Percentiles rank a stretch among this genome's conserved stretches.
Conservation (phyloP, 2,329 filamentous ascomycete species). For the Phaeosphaeriaceae sp. region DNA sequence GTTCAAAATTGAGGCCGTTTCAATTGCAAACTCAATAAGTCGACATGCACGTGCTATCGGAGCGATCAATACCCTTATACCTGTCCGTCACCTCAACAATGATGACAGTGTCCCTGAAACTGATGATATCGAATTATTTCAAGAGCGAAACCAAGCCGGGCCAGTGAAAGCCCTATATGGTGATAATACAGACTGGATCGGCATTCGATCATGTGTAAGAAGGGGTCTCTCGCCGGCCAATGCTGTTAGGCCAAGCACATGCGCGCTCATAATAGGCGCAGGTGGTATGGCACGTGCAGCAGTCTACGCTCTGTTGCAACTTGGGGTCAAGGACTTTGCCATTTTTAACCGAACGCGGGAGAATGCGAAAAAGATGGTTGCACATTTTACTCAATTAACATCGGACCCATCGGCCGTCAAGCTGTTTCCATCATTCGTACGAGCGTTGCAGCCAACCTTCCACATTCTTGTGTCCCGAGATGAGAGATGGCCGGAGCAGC, state of each 20-base stretch:
- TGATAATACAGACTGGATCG: constrained; percentile 83
- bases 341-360: constrained; percentile 72
- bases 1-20: constrained; percentile 74
- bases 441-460: constrained; percentile 53
- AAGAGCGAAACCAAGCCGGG: constrained; percentile 67
- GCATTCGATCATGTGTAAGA: constrained; percentile 73
- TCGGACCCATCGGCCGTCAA: constrained; percentile 23
- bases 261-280: constrained; percentile 62
- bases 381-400: constrained; percentile 67
- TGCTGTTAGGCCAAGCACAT: constrained; percentile 59
- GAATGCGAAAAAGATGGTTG: constrained; percentile 69
- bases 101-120: constrained; percentile 64
- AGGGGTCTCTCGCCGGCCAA: constrained; percentile 74
- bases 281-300: constrained; percentile 79
- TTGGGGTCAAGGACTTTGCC: constrained; percentile 77
- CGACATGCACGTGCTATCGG: constrained; percentile 76
- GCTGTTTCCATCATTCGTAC: constrained; percentile 28
- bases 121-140: constrained; percentile 57
- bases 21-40: constrained; percentile 68
- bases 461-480: constrained; percentile 64
- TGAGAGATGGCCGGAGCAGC: constrained; percentile 68
- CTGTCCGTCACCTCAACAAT: constrained; percentile 65
- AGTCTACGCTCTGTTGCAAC: constrained; percentile 78
- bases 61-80: constrained; percentile 76
- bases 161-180: constrained; percentile 73